Percentiles rank a stretch among this genome's conserved stretches.
phyloP scores from a whole-genome alignment of 768 basidiomycete species.

The Clitopilus passeckerianus region DNA sequence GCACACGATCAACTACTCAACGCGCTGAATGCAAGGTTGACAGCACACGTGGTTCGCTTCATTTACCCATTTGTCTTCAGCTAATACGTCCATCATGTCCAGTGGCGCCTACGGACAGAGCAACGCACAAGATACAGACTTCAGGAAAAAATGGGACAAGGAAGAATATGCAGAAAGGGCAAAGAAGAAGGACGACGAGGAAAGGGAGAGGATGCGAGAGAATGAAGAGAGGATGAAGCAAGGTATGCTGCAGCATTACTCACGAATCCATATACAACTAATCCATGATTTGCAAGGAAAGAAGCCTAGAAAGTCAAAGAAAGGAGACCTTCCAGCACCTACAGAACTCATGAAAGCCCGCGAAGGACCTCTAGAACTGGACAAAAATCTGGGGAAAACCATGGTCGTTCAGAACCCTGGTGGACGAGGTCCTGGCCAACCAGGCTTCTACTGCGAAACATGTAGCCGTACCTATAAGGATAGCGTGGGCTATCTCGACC shows the following conservation, averaged over 20 bases:
- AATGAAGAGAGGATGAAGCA: slow-evolving; percentile 82
- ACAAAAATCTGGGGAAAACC: slow-evolving; percentile 93
- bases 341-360: slow-evolving; percentile 92
- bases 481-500: slow-evolving; percentile 89
- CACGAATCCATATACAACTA: not conserved
- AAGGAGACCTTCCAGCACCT: slow-evolving; percentile 85
- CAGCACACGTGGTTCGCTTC: no score
- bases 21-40: no score
- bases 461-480: slow-evolving; percentile 94
- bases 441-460: slow-evolving; percentile 90
- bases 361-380: slow-evolving; percentile 79
- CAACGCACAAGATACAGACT: slow-evolving; percentile 64
- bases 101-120: slow-evolving; percentile 35
- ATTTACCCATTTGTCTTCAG: not conserved
- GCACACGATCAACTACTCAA: no score
- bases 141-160: slow-evolving; percentile 93
- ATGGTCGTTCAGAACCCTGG: slow-evolving; percentile 87
- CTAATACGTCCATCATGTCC: slow-evolving; percentile 6
- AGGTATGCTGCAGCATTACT: slow-evolving; percentile 38
- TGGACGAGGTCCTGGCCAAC: slow-evolving; percentile 82
- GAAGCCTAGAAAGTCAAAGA: slow-evolving; percentile 63
- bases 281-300: slow-evolving; percentile 53
- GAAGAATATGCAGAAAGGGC: slow-evolving; percentile 86
- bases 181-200: slow-evolving; percentile 74
- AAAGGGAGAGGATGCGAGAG: slow-evolving; percentile 78